Evolutionary conservation across 2,329 filamentous ascomycete genomes (phyloP), one percentile per base, ranked within the genome.

Genomic region (Pyrenophora seminiperda): DNA sequence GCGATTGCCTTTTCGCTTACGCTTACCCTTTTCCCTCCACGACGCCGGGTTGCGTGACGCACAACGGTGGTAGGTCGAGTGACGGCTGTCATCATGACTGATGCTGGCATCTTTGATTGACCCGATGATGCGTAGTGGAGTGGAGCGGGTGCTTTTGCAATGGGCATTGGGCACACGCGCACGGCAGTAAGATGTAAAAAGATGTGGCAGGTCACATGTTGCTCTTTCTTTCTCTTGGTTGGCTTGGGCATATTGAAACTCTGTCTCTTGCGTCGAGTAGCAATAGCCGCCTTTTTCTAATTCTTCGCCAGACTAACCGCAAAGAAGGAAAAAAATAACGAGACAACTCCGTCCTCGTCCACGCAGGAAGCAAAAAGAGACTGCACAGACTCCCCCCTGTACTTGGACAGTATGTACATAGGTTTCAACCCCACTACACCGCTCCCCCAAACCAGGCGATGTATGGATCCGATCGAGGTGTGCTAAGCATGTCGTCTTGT

Each of bases 41-140:
- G 9, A 27, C 24, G 24, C 24, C 24, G 10, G 24, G n/a, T 17
- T 22, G 32, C 32, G 27, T 19, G 29, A 29, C 45, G 38, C 38
- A 48, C 42, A 44, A 51, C 48, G 48, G 37, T 17, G 30, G 34
- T 20, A 24, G 41, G 20, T 33, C 20, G 17, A 31, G 38, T 45
- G 42, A 46, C 45, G 38, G 50, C 42, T 47, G 54, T 57, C 42
- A 58, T 53, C 32, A 55, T 56, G 49, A 50, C 43, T 40, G 49
- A 55, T 49, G 10, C n/a, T 51, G 15, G 24, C 41, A 20, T 24
- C 20, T 10, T 19, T 29, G 20, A 39, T 22, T 34, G 41, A 38
- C 19, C 34, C 15, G 47, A 24, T 34, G 24, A 27, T 33, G 34
- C 18, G 15, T 18, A 45, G 29, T 13, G 13, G 18, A 30, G 20